Conservation (phyloP, 1,284 basidiomycete species). For the Trichosporon coremiiforme region DNA sequence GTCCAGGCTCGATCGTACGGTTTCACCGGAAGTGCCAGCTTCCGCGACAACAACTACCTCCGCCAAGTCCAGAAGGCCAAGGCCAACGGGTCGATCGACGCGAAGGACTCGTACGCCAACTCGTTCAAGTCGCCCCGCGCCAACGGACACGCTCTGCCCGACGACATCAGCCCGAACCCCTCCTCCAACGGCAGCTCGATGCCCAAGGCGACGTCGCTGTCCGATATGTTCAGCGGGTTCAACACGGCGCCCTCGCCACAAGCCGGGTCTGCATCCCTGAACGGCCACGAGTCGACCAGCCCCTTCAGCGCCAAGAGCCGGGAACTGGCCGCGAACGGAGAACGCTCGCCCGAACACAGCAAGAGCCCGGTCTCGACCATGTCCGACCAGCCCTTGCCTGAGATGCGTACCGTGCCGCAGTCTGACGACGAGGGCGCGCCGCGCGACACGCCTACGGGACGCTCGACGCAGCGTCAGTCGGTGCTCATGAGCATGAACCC, state of each 20-base stretch:
- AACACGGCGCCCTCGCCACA: background rate
- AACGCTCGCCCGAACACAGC: slow-evolving; percentile 1
- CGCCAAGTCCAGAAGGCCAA: slow-evolving; percentile 39
- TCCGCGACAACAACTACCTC: slow-evolving; percentile 48
- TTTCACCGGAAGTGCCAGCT: slow-evolving; percentile 43
- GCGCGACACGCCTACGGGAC: background rate
- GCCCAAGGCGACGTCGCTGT: background rate
- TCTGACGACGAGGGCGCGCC: slow-evolving; percentile 12
- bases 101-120: background rate
- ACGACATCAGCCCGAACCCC: background rate
- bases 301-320: background rate
- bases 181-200: slow-evolving; percentile 11
- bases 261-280: background rate
- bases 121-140: background rate
- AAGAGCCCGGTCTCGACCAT: background rate
- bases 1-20: slow-evolving; percentile 43
- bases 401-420: background rate
- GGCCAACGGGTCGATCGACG: slow-evolving; percentile 18
- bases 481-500: slow-evolving; percentile 43
- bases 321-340: background rate
- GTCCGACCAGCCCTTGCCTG: background rate
- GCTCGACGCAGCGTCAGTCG: slow-evolving; percentile 39
- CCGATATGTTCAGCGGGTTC: background rate
- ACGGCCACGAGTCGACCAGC: slow-evolving; percentile 16
- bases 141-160: background rate